phyloP scores from a whole-genome alignment of 1,284 basidiomycete species.

The Nidula niveotomentosa region DNA sequence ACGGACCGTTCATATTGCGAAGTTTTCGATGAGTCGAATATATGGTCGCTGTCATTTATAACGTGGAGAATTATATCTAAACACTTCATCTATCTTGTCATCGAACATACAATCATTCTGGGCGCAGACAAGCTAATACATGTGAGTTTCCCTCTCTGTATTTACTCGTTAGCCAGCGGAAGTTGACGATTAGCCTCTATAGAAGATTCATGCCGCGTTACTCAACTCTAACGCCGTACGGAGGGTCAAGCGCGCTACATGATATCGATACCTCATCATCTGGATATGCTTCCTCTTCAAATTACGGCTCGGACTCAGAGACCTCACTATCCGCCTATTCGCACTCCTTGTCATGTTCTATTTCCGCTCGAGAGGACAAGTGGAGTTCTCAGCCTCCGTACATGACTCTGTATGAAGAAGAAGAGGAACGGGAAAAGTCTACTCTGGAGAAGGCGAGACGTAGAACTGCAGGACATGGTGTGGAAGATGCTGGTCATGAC shows the following conservation, averaged over 20 bases:
- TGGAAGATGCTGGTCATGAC: conserved; percentile 1
- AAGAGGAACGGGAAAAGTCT: conserved; percentile 12
- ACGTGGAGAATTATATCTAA: background rate
- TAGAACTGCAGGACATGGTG: background rate
- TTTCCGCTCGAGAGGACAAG: conserved; percentile 11
- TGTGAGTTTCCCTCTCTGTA: no score
- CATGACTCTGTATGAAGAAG: conserved; percentile 16
- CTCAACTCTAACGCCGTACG: no score
- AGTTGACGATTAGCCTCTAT: no score
- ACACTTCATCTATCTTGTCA: no score
- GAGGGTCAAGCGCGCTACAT: background rate
- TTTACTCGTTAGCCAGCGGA: no score
- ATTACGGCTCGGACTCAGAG: background rate
- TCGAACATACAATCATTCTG: no score
- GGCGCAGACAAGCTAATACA: no score
- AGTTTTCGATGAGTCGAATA: background rate
- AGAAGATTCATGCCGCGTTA: no score
- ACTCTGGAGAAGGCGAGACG: conserved; percentile 3
- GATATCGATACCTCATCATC: background rate
- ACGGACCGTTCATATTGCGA: background rate
- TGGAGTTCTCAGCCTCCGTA: conserved; percentile 11
- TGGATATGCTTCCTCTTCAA: background rate
- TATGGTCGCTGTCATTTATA: background rate
- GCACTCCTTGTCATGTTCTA: conserved; percentile 2
- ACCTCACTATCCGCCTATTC: background rate